These are phyloP conservation scores for Ilex paraguariensis DNA, from an alignment of 305 asterid genomes.

Conservation along the genomic window DNA sequence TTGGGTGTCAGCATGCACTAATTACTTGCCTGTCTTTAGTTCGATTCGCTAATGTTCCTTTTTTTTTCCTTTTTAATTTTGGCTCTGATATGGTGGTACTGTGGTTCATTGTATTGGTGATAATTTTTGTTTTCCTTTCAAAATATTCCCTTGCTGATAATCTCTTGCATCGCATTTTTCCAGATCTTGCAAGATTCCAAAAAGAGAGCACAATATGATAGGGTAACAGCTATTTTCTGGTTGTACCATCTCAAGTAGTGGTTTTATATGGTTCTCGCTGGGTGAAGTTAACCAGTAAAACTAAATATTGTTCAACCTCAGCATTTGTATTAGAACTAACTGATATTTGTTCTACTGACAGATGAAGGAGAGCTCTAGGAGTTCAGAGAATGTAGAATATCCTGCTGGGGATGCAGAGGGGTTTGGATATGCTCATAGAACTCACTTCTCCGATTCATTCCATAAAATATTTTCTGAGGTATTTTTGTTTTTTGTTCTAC, in stretches of 20 bases:
- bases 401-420: slow-evolving; percentile 32
- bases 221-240: slow-evolving; percentile 36
- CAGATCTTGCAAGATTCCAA: slow-evolving; percentile 81
- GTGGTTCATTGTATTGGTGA: too few species aligned
- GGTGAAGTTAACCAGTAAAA: too few species aligned
- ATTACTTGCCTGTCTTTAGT: too few species aligned
- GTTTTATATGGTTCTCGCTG: too few species aligned
- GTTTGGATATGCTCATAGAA: slow-evolving; percentile 36
- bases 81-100: too few species aligned
- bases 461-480: slow-evolving; percentile 87
- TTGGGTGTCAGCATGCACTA: too few species aligned
- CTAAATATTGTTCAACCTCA: background rate
- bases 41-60: too few species aligned
- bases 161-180: slow-evolving; percentile 7
- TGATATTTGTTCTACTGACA: slow-evolving; percentile 19
- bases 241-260: too few species aligned
- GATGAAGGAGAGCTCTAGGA: slow-evolving; percentile 42
- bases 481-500: slow-evolving; percentile 8
- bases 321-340: background rate
- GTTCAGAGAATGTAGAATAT: slow-evolving; percentile 33
- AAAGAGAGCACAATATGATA: slow-evolving; percentile 68
- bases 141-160: too few species aligned
- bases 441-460: slow-evolving; percentile 77
- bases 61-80: too few species aligned
- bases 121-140: too few species aligned